phyloP scores from a whole-genome alignment of 73 alveolate genomes.

The Symbiodinium pilosum region DNA sequence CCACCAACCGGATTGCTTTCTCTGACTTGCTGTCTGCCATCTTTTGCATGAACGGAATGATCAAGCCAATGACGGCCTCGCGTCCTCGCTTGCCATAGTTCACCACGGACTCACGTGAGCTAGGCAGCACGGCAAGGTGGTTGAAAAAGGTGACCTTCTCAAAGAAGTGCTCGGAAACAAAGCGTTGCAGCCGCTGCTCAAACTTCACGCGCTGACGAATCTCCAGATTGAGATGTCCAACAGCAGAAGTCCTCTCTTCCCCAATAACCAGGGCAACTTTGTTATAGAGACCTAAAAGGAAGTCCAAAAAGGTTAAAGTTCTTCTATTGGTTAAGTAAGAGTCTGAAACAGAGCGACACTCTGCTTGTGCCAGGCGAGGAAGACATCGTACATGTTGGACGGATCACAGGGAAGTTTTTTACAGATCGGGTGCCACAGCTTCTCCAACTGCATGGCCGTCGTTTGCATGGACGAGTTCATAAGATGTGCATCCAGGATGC shows the following conservation, averaged over 20 bases:
- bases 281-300: too few relatives aligned
- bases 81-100: background rate
- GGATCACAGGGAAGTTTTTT: constrained; percentile 1
- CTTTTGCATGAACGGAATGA: background rate
- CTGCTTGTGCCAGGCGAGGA: constrained; percentile 27
- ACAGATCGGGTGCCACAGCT: constrained; percentile 39
- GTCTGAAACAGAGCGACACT: constrained; percentile 22
- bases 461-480: constrained; percentile 15
- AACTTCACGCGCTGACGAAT: background rate
- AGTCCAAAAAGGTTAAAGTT: too few relatives aligned
- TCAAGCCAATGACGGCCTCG: background rate
- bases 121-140: background rate
- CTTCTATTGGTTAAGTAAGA: too few relatives aligned
- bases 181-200: background rate
- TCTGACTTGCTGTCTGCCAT: background rate
- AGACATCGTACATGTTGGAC: constrained; percentile 11
- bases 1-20: background rate
- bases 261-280: too few relatives aligned
- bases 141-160: background rate
- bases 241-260: too few relatives aligned
- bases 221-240: background rate
- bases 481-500: background rate
- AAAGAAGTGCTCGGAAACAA: background rate
- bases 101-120: background rate
- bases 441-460: background rate